Base-by-base conservation (phyloP, 2,329 filamentous ascomycete species). In the Phialocephala sp. region DNA sequence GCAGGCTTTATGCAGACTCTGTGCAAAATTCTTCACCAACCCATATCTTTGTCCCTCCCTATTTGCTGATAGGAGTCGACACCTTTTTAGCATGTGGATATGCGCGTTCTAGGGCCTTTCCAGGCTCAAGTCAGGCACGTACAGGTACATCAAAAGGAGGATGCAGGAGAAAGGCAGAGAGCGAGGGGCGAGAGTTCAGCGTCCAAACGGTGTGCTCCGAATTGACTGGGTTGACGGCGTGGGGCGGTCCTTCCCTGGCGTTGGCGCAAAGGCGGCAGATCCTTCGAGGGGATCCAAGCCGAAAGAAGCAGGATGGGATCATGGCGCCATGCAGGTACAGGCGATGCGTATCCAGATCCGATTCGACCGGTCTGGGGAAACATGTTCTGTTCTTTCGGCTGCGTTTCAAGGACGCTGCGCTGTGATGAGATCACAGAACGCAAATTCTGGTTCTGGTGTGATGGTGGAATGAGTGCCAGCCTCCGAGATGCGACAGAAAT, bases 321-420 rank as follows among this genome's bases (percentile, higher is more conserved):
- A 22, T 50, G 45, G 45, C 45, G 45, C 32, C 5, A 65, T 65
- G 63, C 63, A 65, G 59, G 63, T 54, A 61, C 63, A 39, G 35
- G 32, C 39, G 54, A 62, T 37, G 39, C 32, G 8, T 43, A 59
- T 35, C 37, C 52, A 5, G 8, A 58, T 65, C 63, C 59, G 63
- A 65, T 65, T 65, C 59, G 63, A 58, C 15, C 8, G 45, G 27
- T 43, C 41, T 24, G 41, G 35, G 50, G 20, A 57, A 36, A 57
- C 36, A 37, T 24, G 15, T 24, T 50, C 56, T 63, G 35, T 35
- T 60, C 45, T 60, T 45, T 58, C 35, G 37, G 60, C 50, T 55
- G 36, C 22, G 64, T 66, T 63, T 66, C 64, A 63, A 59, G 61
- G 61, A 59, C 55, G 32, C 36, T 27, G 22, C 12, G 22, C 8